A percentile compares a stretch with the other conserved stretches of the same genome.
Conservation (phyloP, 2,329 filamentous ascomycete species). For the Cladosporium sp. region DNA sequence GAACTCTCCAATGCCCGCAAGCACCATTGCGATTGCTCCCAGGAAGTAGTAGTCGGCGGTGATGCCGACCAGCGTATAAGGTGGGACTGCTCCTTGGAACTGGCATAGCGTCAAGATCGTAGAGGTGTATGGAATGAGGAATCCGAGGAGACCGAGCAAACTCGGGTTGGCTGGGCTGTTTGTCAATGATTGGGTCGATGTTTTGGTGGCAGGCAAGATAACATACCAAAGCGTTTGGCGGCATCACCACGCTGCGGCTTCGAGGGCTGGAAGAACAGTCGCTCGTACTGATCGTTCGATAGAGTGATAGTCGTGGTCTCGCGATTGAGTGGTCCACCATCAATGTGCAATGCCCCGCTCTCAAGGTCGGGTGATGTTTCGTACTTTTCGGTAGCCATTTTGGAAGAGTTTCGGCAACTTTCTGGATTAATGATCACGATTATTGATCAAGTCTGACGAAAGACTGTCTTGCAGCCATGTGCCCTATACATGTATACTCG, state of each 20-base stretch:
- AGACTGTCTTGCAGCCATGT: constrained; percentile 2
- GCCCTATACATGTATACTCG: constrained; percentile 12
- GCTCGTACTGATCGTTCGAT: constrained; percentile 33
- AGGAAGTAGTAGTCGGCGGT: constrained; percentile 35
- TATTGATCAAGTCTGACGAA: constrained; percentile 1
- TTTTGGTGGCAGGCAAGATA: neutral
- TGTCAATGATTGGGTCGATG: neutral
- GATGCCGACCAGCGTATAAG: constrained; percentile 28
- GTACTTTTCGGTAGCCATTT: constrained; percentile 15
- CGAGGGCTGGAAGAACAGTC: constrained; percentile 34
- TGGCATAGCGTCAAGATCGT: constrained; percentile 32
- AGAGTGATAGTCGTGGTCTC: constrained; percentile 32
- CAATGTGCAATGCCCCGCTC: constrained; percentile 9
- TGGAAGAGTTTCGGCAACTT: neutral
- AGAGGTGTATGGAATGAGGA: constrained; percentile 34
- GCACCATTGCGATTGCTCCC: constrained; percentile 31
- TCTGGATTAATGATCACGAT: constrained; percentile 11
- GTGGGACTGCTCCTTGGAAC: constrained; percentile 27
- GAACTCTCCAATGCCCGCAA: constrained; percentile 35
- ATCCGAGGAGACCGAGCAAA: constrained; percentile 33
- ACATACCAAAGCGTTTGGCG: constrained; percentile 32
- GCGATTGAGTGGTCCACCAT: constrained; percentile 26
- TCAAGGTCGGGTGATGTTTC: constrained; percentile 12
- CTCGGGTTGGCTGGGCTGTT: constrained; percentile 29
- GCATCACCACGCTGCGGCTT: constrained; percentile 29